phyloP scores from a whole-genome alignment of 495 filamentous ascomycete species.

The Trichoderma orchidacearum region DNA sequence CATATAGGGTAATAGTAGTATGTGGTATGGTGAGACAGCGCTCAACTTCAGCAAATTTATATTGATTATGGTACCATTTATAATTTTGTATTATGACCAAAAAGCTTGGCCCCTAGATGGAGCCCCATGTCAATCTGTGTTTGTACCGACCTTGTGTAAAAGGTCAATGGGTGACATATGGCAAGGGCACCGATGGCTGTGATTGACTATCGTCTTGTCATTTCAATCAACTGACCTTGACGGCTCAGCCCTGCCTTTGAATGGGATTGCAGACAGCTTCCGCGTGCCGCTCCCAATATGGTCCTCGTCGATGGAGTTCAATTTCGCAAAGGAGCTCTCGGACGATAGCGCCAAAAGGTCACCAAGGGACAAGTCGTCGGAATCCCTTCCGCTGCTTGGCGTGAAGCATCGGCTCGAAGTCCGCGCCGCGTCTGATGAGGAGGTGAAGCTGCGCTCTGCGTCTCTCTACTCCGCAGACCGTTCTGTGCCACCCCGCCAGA shows the following conservation, averaged over 20 bases:
- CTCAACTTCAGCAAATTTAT: too few relatives aligned
- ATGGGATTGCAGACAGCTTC: not conserved
- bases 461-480: conserved; percentile 1
- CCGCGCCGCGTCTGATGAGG: not conserved
- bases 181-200: too few relatives aligned
- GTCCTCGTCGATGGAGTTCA: not conserved
- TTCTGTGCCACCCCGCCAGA: conserved; percentile 28
- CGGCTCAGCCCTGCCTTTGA: not conserved
- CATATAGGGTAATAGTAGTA: too few relatives aligned
- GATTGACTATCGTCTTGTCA: too few relatives aligned
- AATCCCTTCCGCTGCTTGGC: not conserved
- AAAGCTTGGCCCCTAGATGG: too few relatives aligned
- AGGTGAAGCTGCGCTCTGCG: not conserved
- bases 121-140: too few relatives aligned
- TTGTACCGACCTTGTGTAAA: too few relatives aligned
- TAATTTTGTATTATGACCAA: too few relatives aligned
- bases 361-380: not conserved
- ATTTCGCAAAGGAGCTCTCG: not conserved
- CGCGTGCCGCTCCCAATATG: not conserved
- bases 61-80: too few relatives aligned
- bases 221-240: too few relatives aligned
- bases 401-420: not conserved
- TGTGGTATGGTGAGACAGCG: too few relatives aligned
- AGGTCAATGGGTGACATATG: too few relatives aligned
- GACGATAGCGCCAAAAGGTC: not conserved